Evolutionary conservation across 148 eudicot genomes (phyloP), one percentile per base, ranked within the genome.

Genomic region (Nepenthes gracilis): DNA sequence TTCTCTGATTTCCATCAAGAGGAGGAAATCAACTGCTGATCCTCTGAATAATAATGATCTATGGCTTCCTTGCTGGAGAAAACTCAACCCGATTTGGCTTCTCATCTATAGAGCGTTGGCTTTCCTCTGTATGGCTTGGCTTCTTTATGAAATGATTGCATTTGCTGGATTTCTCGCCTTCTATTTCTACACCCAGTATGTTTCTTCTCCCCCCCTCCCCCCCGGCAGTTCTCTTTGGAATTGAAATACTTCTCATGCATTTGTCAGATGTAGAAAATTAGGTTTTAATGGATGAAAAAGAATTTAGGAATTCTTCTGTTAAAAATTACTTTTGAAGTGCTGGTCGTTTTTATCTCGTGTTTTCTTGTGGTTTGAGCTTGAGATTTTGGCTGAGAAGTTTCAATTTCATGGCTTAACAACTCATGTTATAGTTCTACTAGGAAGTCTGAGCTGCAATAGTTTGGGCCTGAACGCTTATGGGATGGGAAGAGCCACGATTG

Each of bases 121-220:
- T 62, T 91, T 87, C 49, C 10, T 62, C 55, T 56, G 78, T 47
- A 87, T 83, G 86, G 78, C 78, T 56, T 79, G 35, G 62, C 45
- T 91, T 59, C 92, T 91, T 35, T 79, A 60, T 61, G 76, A 73
- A 49, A 68, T 70, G 60, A 60, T 80, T 35, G 63, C 67, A 11
- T 14, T 66, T 38, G 66, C 70, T 55, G 82, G 96, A 2, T 55
- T 62, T 59, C 76, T 87, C 55, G 84, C 79, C 48, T 85, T 91
- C 81, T 80, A 66, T 43, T 91, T 91, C 76, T 91, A 91, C 78
- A 91, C 97, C 35, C 97, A 91, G 97, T 90, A 64, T 67, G 79
- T 54, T 61, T 12, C 15, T 50, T 11, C 13, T 45, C 36, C 10
- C 38, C 10, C 43, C 50, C 6, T 45, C 48, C 33, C 49, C 2